Evolutionary conservation across 164 flowering plant species (phyloP), one percentile per base, ranked within the genome.

Genomic region (Chimonanthus praecox): DNA sequence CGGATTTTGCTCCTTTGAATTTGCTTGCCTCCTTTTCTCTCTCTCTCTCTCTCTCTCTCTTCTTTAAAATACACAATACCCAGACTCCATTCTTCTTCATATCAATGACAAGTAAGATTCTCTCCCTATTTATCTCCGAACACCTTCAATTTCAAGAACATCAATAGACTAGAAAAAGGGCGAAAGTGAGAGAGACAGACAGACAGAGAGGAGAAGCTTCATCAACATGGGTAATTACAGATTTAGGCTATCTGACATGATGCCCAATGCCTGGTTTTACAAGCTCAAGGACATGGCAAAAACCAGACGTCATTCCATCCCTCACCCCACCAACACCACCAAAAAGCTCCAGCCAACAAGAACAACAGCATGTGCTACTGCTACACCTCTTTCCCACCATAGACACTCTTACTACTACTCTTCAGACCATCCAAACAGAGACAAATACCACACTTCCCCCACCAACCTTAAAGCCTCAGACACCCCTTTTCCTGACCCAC

Each of bases 241-340:
- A 85, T 90, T 93, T 72, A 89, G 72, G 63, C 74, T 90, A 47
- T 88, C 98, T 58, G 90, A 92, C 73, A 88, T 92, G 89, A 82
- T 94, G 45, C 95, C 97, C 44, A 92, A 89, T 80, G 88, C 95
- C 20, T 91, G 96, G 98, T 85, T 93, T 72, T 86, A 90, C 96
- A 89, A 85, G 84, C 92, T 93, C 81, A 88, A 79, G 68, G 83
- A 87, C 75, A 83, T 86, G 84, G 73, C 82, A 78, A 83, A 73
- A 72, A 48, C 62, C 69, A 80, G 74, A 64, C 82, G 49, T 78
- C 83, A 80, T 3, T 74, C 21, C 79, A 20, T 54, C 54, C 64
- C 64, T 9, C 68, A 58, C 48, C 72, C 79, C 44, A 54, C 0
- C 16, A 54, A 54, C 16, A 58, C 7, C 48, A 83, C 76, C 74